Conservation (phyloP, 345 rosid genomes). For the Citrus medica region DNA sequence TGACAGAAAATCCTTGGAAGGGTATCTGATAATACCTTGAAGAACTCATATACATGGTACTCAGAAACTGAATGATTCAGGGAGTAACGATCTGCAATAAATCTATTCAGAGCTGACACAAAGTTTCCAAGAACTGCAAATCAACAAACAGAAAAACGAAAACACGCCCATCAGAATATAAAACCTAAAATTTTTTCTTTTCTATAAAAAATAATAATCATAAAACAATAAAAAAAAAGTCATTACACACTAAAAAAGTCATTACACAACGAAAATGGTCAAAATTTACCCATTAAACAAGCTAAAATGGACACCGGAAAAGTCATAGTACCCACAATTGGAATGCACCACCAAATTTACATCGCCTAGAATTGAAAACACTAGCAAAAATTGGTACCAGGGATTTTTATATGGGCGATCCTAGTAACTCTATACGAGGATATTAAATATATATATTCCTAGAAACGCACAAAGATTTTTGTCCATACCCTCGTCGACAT, state of each 20-base stretch:
- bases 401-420: no score
- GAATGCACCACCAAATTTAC: neutral
- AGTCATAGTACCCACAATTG: neutral
- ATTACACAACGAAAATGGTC: neutral
- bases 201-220: neutral
- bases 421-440: neutral
- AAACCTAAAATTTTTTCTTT: neutral
- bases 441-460: neutral
- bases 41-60: slow-evolving; percentile 93
- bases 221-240: neutral
- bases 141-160: slow-evolving; percentile 10
- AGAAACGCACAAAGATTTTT: neutral
- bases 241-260: neutral
- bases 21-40: slow-evolving; percentile 54
- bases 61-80: slow-evolving; percentile 74
- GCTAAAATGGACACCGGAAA: neutral
- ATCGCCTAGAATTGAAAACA: neutral
- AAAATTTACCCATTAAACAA: neutral
- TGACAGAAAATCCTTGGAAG: neutral
- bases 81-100: slow-evolving; percentile 84
- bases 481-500: slow-evolving; percentile 81
- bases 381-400: neutral
- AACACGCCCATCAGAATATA: slow-evolving; percentile 1
- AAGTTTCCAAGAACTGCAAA: slow-evolving; percentile 88
- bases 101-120: slow-evolving; percentile 87